These are phyloP conservation scores for Leccinum fallax DNA, from an alignment of 1,284 basidiomycete genomes.

Conservation along the genomic window DNA sequence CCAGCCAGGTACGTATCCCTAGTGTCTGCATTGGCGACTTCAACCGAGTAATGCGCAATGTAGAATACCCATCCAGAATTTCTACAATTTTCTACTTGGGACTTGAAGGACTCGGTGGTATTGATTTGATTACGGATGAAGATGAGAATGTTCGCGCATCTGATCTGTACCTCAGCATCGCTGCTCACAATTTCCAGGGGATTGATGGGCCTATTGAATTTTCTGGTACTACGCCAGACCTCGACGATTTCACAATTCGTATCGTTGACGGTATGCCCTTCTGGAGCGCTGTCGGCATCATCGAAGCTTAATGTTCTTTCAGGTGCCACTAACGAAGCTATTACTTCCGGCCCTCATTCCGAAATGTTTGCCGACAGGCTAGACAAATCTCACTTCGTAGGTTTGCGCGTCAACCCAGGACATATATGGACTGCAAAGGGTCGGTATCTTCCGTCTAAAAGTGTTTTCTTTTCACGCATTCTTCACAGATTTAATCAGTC, in stretches of 20 bases:
- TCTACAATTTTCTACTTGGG: slow-evolving; percentile 87
- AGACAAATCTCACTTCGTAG: slow-evolving; percentile 75
- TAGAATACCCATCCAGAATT: slow-evolving; percentile 60
- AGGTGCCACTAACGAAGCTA: slow-evolving; percentile 61
- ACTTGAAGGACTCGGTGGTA: slow-evolving; percentile 80
- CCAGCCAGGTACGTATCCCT: slow-evolving; percentile 54
- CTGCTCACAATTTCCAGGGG: slow-evolving; percentile 53
- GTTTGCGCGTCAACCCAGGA: slow-evolving; percentile 62
- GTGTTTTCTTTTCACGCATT: background rate
- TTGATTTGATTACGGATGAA: slow-evolving; percentile 79
- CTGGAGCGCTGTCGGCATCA: background rate
- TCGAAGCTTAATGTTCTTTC: slow-evolving; percentile 10
- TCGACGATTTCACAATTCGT: slow-evolving; percentile 82
- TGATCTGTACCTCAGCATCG: background rate
- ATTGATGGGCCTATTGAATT: slow-evolving; percentile 69
- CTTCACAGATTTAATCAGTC: slow-evolving; percentile 63
- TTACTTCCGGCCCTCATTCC: slow-evolving; percentile 57
- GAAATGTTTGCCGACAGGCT: slow-evolving; percentile 63
- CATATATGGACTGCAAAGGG: slow-evolving; percentile 87
- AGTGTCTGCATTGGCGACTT: background rate
- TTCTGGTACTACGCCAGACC: slow-evolving; percentile 70
- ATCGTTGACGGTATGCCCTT: slow-evolving; percentile 71
- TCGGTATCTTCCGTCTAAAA: slow-evolving; percentile 29
- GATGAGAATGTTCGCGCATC: slow-evolving; percentile 62
- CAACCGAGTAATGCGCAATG: slow-evolving; percentile 8